Base-by-base conservation (phyloP, 2,329 filamentous ascomycete species). In the Pseudocercospora fuligena region DNA sequence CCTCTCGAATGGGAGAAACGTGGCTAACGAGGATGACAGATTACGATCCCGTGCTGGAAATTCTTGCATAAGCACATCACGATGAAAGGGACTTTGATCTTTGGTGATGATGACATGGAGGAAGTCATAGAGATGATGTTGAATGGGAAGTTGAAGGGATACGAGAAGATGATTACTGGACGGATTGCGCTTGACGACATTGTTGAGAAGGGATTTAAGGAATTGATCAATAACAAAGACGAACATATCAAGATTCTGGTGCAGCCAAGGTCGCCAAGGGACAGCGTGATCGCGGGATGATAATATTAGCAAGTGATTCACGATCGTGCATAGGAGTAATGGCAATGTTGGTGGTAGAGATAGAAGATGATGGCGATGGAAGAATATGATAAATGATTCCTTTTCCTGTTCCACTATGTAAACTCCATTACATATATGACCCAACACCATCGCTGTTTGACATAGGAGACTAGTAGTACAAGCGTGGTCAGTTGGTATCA, bases 31-130 rank as follows among this genome's bases (percentile, higher is more conserved):
- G 12, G 0, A 16, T 31, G 16, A 7, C 61, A 70, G 68, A 67
- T 70, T 33, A 58, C 61, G 12, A 65, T 70, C 19, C 68, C 68
- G 3, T 66, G 66, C 58, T 64, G 43, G 53, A 62, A 49, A 5
- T 70, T 70, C n/a, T 40, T 70, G 21, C 53, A 61, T 14, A 70
- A 70, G 59, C 68, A 70, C 27, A 66, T 70, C 36, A 70, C 68
- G 2, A 68, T 70, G 68, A 70, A 70, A 43, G 68, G 68, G 3
- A 68, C 63, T 6, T 60, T 66, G 16, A 68, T 70, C 29, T 68
- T 70, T 29, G 68, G 61, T 12, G 68, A 68, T 31, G 63, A 57
- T 43, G 63, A 67, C 16, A 66, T 70, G 63, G 51, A 46, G 46
- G 68, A 66, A 51, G 61, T 70, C 5, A 66, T 70, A 33, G 49